Conservation (phyloP, 202 grass and related monocot genomes). For the Setaria italica region DNA sequence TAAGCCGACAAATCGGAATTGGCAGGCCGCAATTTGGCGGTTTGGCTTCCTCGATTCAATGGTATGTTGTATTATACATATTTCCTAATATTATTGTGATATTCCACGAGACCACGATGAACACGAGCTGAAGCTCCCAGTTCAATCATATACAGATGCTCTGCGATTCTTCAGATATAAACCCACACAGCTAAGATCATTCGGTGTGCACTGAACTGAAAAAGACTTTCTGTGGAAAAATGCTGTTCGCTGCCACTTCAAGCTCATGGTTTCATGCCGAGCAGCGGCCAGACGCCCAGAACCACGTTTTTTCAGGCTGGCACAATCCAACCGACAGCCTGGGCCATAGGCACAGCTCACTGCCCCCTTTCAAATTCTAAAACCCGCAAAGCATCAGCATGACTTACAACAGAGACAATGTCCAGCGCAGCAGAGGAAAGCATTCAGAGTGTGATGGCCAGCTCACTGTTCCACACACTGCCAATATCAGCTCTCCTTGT, state of each 20-base stretch:
- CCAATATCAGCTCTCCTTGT: constrained; percentile 17
- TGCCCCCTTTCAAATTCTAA: constrained; percentile 30
- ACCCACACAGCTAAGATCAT: not conserved
- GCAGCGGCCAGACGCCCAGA: constrained; percentile 32
- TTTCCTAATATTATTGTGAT: not conserved
- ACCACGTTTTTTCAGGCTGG: constrained; percentile 48
- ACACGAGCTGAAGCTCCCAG: not conserved
- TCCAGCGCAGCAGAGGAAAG: constrained; percentile 17
- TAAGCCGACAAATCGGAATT: not conserved
- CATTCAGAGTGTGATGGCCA: constrained; percentile 35
- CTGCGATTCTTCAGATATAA: not conserved
- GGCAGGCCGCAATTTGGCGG: not conserved
- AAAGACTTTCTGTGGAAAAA: too few relatives aligned
- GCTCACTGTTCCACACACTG: constrained; percentile 35
- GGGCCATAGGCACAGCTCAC: constrained; percentile 44
- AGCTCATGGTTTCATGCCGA: constrained; percentile 29
- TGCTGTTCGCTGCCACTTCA: too few relatives aligned
- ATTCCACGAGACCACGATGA: not conserved
- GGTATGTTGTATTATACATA: too few relatives aligned
- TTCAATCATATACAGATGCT: not conserved
- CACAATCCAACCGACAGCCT: constrained; percentile 42
- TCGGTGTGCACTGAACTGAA: too few relatives aligned
- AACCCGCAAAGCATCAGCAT: constrained; percentile 32
- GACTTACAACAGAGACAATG: constrained; percentile 11
- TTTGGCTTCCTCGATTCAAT: too few relatives aligned